Evolutionary conservation across 192 early-diverging fungal genomes (phyloP).

Genomic region (Backusella mclennaniae): DNA sequence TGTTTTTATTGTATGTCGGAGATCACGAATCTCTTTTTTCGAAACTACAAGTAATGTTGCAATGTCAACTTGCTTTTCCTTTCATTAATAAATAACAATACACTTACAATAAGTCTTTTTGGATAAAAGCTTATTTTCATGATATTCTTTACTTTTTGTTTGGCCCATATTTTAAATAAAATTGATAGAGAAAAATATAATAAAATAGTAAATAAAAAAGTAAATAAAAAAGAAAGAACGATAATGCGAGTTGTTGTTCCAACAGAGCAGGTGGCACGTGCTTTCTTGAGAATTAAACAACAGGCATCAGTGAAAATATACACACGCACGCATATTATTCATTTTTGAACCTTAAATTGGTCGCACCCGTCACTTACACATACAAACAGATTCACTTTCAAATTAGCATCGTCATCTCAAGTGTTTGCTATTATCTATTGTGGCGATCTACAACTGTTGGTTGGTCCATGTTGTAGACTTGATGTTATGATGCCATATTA

Average conservation of each 20-base stretch:
- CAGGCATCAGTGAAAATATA: background rate
- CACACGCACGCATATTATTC: background rate
- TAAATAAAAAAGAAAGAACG: background rate
- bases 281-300: slow-evolving; percentile 8
- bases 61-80: background rate
- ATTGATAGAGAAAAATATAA: background rate
- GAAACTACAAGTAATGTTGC: slow-evolving; percentile 33
- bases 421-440: no score
- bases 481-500: no score
- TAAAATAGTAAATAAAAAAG: background rate
- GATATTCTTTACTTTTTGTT: slow-evolving; percentile 50
- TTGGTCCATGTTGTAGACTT: no score
- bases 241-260: background rate
- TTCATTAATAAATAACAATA: background rate
- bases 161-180: slow-evolving; percentile 39
- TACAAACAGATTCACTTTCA: background rate
- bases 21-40: slow-evolving; percentile 44
- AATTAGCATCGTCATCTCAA: no score
- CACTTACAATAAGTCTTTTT: slow-evolving; percentile 48
- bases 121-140: slow-evolving; percentile 37
- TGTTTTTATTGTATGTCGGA: slow-evolving; percentile 44
- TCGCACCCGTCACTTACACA: background rate
- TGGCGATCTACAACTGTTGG: no score
- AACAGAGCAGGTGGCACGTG: background rate
- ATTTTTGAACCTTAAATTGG: background rate